Conservation (phyloP, 2,329 filamentous ascomycete species). For the Epichloe sylvatica region DNA sequence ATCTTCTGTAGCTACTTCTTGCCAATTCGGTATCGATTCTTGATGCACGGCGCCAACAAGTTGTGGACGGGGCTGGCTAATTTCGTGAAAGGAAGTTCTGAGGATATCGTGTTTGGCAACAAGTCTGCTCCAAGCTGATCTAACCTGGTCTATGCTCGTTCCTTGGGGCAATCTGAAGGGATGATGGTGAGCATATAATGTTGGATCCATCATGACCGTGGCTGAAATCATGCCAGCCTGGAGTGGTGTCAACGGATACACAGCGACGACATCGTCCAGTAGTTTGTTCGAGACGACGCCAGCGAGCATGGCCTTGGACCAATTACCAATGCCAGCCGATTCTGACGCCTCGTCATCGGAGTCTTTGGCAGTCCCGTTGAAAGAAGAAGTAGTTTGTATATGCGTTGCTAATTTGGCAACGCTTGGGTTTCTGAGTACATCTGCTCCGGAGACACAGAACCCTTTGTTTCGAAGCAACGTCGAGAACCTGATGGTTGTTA, state of each 20-base stretch:
- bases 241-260: slow-evolving; percentile 15
- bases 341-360: not conserved
- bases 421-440: slow-evolving; percentile 20
- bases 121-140: slow-evolving; percentile 7
- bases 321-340: not conserved
- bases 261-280: slow-evolving; percentile 8
- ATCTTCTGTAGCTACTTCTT: not conserved
- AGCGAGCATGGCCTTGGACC: not conserved
- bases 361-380: too few relatives aligned
- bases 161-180: slow-evolving; percentile 1
- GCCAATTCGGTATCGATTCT: not conserved
- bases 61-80: not conserved
- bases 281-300: slow-evolving; percentile 1
- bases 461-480: slow-evolving; percentile 15
- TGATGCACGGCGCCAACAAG: slow-evolving; percentile 4
- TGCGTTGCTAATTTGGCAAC: slow-evolving; percentile 12
- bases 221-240: slow-evolving; percentile 10
- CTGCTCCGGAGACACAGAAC: slow-evolving; percentile 18
- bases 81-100: slow-evolving; percentile 15
- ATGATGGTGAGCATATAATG: slow-evolving; percentile 10
- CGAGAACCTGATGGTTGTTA: slow-evolving; percentile 20
- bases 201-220: slow-evolving; percentile 9
- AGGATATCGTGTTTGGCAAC: slow-evolving; percentile 11
- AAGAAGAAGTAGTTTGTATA: not conserved
- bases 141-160: slow-evolving; percentile 6